Conservation (phyloP, 176 grass and related monocot species). For the Musa acuminata region DNA sequence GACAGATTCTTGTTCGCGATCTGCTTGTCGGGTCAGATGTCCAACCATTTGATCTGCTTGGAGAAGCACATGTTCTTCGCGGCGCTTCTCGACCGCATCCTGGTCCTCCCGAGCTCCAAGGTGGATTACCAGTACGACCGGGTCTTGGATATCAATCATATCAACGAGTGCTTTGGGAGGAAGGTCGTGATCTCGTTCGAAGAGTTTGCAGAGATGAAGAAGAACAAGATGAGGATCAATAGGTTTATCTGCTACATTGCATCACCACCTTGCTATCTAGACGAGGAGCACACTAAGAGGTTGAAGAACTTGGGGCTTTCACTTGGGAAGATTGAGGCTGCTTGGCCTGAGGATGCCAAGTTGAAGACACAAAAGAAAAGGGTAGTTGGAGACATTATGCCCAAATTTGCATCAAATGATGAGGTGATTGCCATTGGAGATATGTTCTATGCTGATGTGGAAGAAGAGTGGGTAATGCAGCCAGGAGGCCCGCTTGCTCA, state of each 20-base stretch:
- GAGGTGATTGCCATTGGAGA: slow-evolving; percentile 81
- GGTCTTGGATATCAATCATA: slow-evolving; percentile 78
- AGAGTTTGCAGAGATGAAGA: slow-evolving; percentile 47
- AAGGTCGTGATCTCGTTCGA: slow-evolving; percentile 78
- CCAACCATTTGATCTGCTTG: slow-evolving; percentile 94
- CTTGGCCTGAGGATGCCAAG: slow-evolving; percentile 85
- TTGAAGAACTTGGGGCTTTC: slow-evolving; percentile 67
- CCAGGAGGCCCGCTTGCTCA: slow-evolving; percentile 72
- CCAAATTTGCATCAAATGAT: slow-evolving; percentile 62
- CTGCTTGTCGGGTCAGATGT: slow-evolving; percentile 89
- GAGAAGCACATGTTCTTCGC: slow-evolving; percentile 99
- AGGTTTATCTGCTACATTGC: slow-evolving; percentile 78
- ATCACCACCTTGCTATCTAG: slow-evolving; percentile 72
- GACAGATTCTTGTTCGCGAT: slow-evolving; percentile 65
- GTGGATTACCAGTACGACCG: slow-evolving; percentile 60
- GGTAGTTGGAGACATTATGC: slow-evolving; percentile 51
- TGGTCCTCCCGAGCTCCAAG: slow-evolving; percentile 80
- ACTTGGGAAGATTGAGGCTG: slow-evolving; percentile 57
- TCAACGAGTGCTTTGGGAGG: slow-evolving; percentile 65
- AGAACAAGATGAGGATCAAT: slow-evolving; percentile 81
- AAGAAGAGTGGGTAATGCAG: slow-evolving; percentile 91
- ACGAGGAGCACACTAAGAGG: slow-evolving; percentile 86
- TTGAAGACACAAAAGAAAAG: slow-evolving; percentile 83
- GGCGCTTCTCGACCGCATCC: slow-evolving; percentile 54
- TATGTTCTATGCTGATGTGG: slow-evolving; percentile 83